phyloP scores from a whole-genome alignment of 495 filamentous ascomycete species.

The Xylaria longipes region DNA sequence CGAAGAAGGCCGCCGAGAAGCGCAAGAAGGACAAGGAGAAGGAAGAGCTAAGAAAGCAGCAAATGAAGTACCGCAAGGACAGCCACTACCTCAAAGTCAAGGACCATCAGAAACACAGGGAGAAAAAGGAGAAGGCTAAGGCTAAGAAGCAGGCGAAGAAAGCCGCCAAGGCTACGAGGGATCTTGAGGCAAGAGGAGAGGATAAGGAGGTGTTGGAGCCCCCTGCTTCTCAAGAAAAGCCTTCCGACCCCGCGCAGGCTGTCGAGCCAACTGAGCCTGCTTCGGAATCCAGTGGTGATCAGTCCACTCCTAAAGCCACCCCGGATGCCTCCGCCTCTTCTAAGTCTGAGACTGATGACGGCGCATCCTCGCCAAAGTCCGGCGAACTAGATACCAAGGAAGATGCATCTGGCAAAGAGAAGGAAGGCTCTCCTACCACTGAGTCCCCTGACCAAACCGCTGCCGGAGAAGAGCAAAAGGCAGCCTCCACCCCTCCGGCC shows the following conservation, averaged over 20 bases:
- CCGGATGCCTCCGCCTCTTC: slow-evolving; percentile 9
- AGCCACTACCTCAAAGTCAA: slow-evolving; percentile 37
- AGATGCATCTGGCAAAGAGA: slow-evolving; percentile 4
- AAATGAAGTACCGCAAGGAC: slow-evolving; percentile 47
- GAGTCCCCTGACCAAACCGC: not conserved
- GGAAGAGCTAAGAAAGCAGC: slow-evolving; percentile 59
- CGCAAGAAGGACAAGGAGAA: slow-evolving; percentile 57
- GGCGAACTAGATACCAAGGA: slow-evolving; percentile 20
- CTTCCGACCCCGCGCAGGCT: not conserved
- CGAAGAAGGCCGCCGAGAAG: slow-evolving; percentile 47
- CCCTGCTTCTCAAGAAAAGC: slow-evolving; percentile 8
- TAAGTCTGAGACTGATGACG: slow-evolving; percentile 17
- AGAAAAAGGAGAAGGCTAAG: slow-evolving; percentile 43
- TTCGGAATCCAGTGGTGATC: not conserved
- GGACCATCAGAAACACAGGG: slow-evolving; percentile 38
- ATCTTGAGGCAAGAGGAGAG: slow-evolving; percentile 31
- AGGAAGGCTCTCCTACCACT: not conserved
- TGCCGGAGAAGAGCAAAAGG: slow-evolving; percentile 30
- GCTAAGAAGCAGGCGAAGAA: slow-evolving; percentile 44
- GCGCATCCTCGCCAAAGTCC: not conserved
- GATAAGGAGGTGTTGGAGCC: slow-evolving; percentile 29
- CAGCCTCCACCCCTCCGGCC: slow-evolving; percentile 7
- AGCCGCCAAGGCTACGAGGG: slow-evolving; percentile 37
- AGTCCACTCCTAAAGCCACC: not conserved
- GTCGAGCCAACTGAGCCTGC: not conserved